Conservation (phyloP, 768 basidiomycete species). For the Serendipita sp. region DNA sequence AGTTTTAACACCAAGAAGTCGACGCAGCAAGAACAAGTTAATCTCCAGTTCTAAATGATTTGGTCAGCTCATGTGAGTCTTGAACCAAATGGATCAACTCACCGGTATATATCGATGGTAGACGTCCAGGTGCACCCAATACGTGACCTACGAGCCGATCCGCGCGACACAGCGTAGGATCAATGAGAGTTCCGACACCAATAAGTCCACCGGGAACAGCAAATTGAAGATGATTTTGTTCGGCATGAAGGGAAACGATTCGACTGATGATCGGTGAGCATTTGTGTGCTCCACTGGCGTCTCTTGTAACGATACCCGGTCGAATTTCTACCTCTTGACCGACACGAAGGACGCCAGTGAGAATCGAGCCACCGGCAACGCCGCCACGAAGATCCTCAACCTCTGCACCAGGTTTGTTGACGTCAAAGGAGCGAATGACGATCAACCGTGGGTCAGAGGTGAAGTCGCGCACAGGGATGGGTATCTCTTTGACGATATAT, state of each 20-base stretch:
- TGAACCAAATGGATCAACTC: slow-evolving; percentile 4
- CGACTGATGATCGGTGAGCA: slow-evolving; percentile 87
- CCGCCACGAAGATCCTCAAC: slow-evolving; percentile 96
- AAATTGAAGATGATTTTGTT: slow-evolving; percentile 84
- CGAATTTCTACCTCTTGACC: slow-evolving; percentile 94
- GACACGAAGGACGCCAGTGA: slow-evolving; percentile 77
- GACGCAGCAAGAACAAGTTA: slow-evolving; percentile 83
- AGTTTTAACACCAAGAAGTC: slow-evolving; percentile 92
- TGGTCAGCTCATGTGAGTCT: background rate
- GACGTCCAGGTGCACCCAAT: slow-evolving; percentile 81
- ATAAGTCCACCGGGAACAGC: slow-evolving; percentile 96
- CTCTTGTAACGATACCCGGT: slow-evolving; percentile 93
- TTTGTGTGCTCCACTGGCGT: slow-evolving; percentile 69
- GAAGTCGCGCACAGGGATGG: slow-evolving; percentile 89
- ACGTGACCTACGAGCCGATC: slow-evolving; percentile 96
- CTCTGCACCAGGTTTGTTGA: slow-evolving; percentile 96
- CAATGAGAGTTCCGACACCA: slow-evolving; percentile 94
- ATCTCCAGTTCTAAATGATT: slow-evolving; percentile 60
- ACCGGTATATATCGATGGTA: slow-evolving; percentile 89
- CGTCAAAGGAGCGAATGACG: slow-evolving; percentile 98
- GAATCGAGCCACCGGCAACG: slow-evolving; percentile 91
- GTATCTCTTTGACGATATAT: slow-evolving; percentile 93
- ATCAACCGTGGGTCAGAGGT: slow-evolving; percentile 81
- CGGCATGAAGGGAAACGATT: slow-evolving; percentile 85
- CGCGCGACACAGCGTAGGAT: slow-evolving; percentile 91